Conservation (phyloP, 192 early-diverging fungal genomes). For the Umbelopsis vinacea region DNA sequence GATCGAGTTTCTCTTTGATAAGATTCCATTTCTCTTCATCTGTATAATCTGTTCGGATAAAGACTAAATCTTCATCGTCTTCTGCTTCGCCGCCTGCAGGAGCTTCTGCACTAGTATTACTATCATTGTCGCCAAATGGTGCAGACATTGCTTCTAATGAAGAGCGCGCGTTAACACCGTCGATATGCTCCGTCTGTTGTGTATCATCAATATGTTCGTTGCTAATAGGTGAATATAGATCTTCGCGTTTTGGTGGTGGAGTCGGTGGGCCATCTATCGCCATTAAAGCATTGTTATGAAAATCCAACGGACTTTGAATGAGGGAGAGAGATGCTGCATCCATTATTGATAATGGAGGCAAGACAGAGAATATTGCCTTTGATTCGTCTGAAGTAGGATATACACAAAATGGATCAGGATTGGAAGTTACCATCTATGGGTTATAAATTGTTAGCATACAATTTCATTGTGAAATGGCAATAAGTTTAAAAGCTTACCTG, state of each 20-base stretch:
- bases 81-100: background rate
- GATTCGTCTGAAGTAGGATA: constrained; percentile 51
- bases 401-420: constrained; percentile 51
- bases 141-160: background rate
- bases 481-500: constrained; percentile 24
- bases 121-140: background rate
- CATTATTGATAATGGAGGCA: constrained; percentile 50
- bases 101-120: background rate
- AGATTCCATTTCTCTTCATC: background rate
- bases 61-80: background rate
- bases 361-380: constrained; percentile 50
- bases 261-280: background rate
- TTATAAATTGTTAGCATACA: background rate
- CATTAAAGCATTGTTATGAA: background rate
- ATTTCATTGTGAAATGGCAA: background rate
- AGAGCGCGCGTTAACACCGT: background rate
- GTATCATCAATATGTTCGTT: background rate
- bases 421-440: constrained; percentile 48
- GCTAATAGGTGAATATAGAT: background rate
- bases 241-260: background rate
- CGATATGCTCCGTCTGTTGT: background rate
- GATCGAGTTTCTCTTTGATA: background rate
- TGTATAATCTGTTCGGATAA: constrained; percentile 1
- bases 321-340: background rate
- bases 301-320: background rate